These are phyloP conservation scores for Venturiaceae sp. DNA, from an alignment of 2,329 filamentous ascomycete genomes.

Conservation along the genomic window DNA sequence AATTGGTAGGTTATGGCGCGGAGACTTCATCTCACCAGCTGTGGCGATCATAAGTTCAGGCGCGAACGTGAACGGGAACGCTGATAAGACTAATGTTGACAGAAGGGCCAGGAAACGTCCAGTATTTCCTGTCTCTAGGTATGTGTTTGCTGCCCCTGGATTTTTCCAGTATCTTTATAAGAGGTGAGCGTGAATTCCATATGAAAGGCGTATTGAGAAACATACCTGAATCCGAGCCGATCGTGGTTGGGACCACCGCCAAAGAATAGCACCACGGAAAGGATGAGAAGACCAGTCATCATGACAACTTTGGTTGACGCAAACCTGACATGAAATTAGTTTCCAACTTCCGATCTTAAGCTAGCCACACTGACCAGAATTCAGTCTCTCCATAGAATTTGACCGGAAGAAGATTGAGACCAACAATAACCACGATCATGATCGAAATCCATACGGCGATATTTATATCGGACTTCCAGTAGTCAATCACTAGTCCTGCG, in stretches of 20 bases:
- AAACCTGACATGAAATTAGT: conserved; percentile 14
- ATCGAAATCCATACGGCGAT: conserved; percentile 69
- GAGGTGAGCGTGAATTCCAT: conserved; percentile 19
- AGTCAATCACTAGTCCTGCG: conserved; percentile 67
- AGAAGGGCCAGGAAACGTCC: conserved; percentile 44
- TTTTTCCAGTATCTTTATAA: conserved; percentile 22
- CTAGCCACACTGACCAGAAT: conserved; percentile 44
- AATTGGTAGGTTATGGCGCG: conserved; percentile 48
- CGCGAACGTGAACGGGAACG: conserved; percentile 46
- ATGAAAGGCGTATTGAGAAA: neutral
- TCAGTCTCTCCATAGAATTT: conserved; percentile 41
- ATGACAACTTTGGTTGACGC: conserved; percentile 35
- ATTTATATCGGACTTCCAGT: conserved; percentile 55
- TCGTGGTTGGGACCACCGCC: conserved; percentile 29
- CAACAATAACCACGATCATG: conserved; percentile 32
- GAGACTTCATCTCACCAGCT: conserved; percentile 49
- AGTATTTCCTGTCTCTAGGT: conserved; percentile 32
- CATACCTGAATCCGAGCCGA: conserved; percentile 2
- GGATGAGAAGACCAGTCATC: conserved; percentile 34
- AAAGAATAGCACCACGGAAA: conserved; percentile 33
- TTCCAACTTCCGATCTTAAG: conserved; percentile 13
- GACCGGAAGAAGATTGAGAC: conserved; percentile 47
- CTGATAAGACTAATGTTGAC: conserved; percentile 39
- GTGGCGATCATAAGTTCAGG: conserved; percentile 47
- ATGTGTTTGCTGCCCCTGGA: conserved; percentile 34